A percentile compares a stretch with the other conserved stretches of the same genome.
Evolutionary conservation across 2,329 filamentous ascomycete species (phyloP).

Genomic region (Ophiostoma piceae): DNA sequence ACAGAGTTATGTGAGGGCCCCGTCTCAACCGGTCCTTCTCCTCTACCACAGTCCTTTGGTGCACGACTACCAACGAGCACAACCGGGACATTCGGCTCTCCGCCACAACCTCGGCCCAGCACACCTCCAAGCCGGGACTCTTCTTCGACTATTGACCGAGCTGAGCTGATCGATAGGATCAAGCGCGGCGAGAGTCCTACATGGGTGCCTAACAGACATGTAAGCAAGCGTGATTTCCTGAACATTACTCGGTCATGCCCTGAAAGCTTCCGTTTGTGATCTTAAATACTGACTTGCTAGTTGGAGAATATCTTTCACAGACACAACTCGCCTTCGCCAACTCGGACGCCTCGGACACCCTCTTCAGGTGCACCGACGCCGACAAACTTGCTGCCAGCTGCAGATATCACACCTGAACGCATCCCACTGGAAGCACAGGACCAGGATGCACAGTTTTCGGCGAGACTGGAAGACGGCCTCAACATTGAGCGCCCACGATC

Average conservation of each 20-base stretch:
- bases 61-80: background rate
- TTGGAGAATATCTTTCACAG: constrained; percentile 40
- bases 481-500: constrained; percentile 80
- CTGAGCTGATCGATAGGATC: constrained; percentile 75
- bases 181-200: constrained; percentile 73
- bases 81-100: background rate
- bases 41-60: background rate
- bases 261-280: background rate
- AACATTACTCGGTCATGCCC: background rate
- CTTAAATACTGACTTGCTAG: constrained; percentile 29
- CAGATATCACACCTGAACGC: constrained; percentile 47
- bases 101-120: background rate
- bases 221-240: constrained; percentile 34
- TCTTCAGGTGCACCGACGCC: constrained; percentile 35
- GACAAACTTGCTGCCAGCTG: constrained; percentile 40
- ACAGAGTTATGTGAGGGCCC: constrained; percentile 58
- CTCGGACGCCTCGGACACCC: constrained; percentile 34
- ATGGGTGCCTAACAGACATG: constrained; percentile 61
- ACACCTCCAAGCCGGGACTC: constrained; percentile 5
- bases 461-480: constrained; percentile 48
- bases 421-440: constrained; percentile 29
- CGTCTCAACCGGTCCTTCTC: constrained; percentile 40
- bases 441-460: constrained; percentile 36
- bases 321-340: constrained; percentile 34
- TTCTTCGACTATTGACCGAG: constrained; percentile 50